Conservation (phyloP, 1,139 yeast genomes). For the Scheffersomyces insectosa region DNA sequence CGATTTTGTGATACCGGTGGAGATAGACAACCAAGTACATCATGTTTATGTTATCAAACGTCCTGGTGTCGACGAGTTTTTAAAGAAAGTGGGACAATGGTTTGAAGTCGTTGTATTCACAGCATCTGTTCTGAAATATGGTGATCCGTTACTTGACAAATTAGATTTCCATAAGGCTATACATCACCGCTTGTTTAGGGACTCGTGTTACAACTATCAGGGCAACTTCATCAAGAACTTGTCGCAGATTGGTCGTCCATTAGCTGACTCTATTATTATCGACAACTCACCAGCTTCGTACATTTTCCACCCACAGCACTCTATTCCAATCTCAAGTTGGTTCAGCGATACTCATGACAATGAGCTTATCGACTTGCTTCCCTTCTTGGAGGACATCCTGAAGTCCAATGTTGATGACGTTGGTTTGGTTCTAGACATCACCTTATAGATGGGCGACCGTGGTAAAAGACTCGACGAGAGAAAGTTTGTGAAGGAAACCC, state of each 20-base stretch:
- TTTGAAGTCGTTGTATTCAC: constrained; percentile 96
- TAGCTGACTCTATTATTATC: constrained; percentile 80
- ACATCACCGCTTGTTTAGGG: constrained; percentile 92
- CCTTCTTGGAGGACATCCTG: constrained; percentile 84
- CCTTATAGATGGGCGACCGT: constrained; percentile 20
- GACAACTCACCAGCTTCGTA: constrained; percentile 98
- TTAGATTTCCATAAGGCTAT: constrained; percentile 71
- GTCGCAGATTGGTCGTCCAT: constrained; percentile 91
- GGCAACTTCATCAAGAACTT: constrained; percentile 94
- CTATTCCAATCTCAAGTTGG: constrained; percentile 98
- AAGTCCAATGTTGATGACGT: constrained; percentile 73
- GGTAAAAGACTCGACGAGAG: no score
- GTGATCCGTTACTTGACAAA: constrained; percentile 91
- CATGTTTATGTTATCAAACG: constrained; percentile 95
- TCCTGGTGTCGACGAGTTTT: constrained; percentile 96
- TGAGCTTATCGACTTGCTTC: constrained; percentile 87
- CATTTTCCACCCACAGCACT: constrained; percentile 95
- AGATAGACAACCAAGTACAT: constrained; percentile 85
- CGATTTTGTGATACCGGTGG: constrained; percentile 78
- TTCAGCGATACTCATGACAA: constrained; percentile 97
- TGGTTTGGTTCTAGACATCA: constrained; percentile 78
- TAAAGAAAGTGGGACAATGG: constrained; percentile 77
- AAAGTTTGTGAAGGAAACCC: no score
- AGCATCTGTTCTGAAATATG: constrained; percentile 92
- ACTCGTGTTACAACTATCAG: constrained; percentile 61